These are phyloP conservation scores for Phalaenopsis aphrodite DNA, from an alignment of 106 monocot genomes.

Conservation along the genomic window DNA sequence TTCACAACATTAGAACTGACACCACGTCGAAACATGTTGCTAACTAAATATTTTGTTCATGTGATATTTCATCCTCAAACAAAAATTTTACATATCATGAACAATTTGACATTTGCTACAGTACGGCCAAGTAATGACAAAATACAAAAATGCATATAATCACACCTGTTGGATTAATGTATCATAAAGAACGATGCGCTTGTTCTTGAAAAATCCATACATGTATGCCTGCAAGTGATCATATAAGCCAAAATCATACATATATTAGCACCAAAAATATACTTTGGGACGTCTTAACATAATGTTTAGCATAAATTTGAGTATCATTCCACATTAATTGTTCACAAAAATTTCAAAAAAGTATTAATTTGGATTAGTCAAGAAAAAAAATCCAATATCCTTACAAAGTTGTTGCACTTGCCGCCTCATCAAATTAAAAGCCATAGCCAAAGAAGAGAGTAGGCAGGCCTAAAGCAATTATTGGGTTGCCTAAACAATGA, in stretches of 20 bases:
- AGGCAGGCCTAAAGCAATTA: background rate
- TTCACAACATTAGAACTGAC: background rate
- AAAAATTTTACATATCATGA: background rate
- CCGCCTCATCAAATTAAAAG: background rate
- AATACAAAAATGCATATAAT: background rate
- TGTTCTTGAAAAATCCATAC: slow-evolving; percentile 99
- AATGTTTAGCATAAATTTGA: background rate
- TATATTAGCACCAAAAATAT: background rate
- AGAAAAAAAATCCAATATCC: background rate
- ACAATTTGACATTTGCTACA: slow-evolving; percentile 4
- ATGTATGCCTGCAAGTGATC: slow-evolving; percentile 71
- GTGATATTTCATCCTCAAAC: background rate
- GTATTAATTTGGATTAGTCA: background rate
- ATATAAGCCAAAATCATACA: slow-evolving; percentile 6
- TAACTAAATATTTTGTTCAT: background rate
- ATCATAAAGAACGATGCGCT: slow-evolving; percentile 95
- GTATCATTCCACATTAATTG: background rate
- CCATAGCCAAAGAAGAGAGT: background rate
- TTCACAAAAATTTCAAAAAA: background rate
- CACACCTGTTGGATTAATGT: slow-evolving; percentile 94
- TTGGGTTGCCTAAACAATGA: background rate
- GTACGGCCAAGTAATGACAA: background rate
- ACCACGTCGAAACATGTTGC: background rate
- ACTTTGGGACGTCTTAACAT: background rate
- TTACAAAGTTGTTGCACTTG: background rate